Evolutionary conservation across 495 filamentous ascomycete species (phyloP), one percentile per base, ranked within the genome.

Genomic region (Penicillium malachiteum): DNA sequence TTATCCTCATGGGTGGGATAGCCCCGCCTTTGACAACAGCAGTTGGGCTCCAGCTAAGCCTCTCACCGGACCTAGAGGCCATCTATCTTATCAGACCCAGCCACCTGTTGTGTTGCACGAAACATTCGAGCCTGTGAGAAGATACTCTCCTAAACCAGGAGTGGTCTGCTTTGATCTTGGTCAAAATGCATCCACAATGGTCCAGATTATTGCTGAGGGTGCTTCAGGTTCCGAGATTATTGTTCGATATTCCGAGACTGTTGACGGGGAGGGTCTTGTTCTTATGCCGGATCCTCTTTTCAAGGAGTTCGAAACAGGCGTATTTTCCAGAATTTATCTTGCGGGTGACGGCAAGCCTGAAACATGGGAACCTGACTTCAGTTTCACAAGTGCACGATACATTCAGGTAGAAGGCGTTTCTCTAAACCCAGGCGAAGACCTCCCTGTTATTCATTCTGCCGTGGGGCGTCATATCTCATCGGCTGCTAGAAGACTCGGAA

Each of bases 281-380:
- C 46, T 66, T 32, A 69, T 69, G 63, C 66, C 66, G 4, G 66
- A 69, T 40, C 66, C 63, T 11, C 54, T 69, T 8, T 69, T 69
- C 56, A 69, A 69, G 21, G 54, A 69, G 26, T 69, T 69, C 13
- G 66, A 69, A 40, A 55, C 58, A 0, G 63, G 60, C 9, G 66
- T 69, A 0, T 69, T 62, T 48, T 59, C 66, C 26, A 59, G 49
- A 14, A 50, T 69, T 40, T 56, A 50, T 31, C 54, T 69, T 10
- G 51, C 63, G 7, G 66, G 64, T 7, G 63, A 57, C 13, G 64
- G 66, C 2, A 33, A 63, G 26, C 53, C 44, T 7, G 66, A 69
- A 45, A 64, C 26, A 4, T 69, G 66, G 66, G 58, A 60, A 13
- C 66, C 66, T 0, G 66, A 69, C 40, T 69, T 69, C 48, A 60